phyloP scores from a whole-genome alignment of 1,284 basidiomycete species.

The Puccinia brachypodii region DNA sequence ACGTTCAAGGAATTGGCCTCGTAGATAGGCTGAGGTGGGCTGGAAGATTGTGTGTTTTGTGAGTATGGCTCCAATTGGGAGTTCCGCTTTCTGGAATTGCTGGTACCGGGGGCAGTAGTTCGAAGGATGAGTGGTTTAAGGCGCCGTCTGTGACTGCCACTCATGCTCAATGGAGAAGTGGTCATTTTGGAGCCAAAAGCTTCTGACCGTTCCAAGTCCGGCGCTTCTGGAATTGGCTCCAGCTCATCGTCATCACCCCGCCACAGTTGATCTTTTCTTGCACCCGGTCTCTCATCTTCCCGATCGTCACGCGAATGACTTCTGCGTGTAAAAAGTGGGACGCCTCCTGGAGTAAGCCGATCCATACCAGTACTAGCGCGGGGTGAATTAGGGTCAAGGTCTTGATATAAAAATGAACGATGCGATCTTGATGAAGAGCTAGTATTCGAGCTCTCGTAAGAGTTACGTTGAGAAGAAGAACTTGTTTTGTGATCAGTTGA shows the following conservation, averaged over 20 bases:
- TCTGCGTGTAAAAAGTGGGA: conserved; percentile 11
- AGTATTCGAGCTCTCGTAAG: not conserved
- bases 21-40: not conserved
- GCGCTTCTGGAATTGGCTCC: not conserved
- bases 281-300: not conserved
- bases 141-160: not conserved
- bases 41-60: not conserved
- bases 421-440: not conserved
- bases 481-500: not conserved
- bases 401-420: too few species aligned
- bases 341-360: not conserved
- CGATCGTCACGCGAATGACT: not conserved
- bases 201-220: not conserved
- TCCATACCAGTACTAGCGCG: not conserved
- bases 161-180: not conserved
- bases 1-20: not conserved
- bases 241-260: not conserved
- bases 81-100: not conserved
- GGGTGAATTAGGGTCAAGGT: not conserved
- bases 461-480: not conserved
- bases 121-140: conserved; percentile 18
- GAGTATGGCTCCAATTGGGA: too few species aligned
- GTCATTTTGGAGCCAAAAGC: not conserved
- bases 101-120: not conserved
- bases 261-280: not conserved